These are phyloP conservation scores for Castanospermum australe DNA, from an alignment of 306 rosid genomes.

Conservation along the genomic window DNA sequence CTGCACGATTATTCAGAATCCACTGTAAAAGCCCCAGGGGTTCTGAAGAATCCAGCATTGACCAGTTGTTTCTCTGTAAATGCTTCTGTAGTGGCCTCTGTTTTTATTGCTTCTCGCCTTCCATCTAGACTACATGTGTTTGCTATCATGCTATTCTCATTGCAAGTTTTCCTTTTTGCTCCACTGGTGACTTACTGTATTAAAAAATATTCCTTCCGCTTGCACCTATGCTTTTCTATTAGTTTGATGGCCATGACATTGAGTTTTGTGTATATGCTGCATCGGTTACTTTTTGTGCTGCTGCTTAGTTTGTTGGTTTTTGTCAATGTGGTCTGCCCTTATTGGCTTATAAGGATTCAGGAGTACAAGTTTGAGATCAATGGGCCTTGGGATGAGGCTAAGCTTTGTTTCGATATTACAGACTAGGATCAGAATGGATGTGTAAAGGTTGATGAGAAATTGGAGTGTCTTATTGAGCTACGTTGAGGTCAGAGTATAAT, in stretches of 20 bases:
- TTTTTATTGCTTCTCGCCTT: conserved; percentile 82
- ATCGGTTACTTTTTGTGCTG: conserved; percentile 55
- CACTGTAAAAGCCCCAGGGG: conserved; percentile 65
- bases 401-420: conserved; percentile 87
- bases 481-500: background rate
- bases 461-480: background rate
- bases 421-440: conserved; percentile 45
- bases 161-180: conserved; percentile 89
- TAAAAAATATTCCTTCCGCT: conserved; percentile 63
- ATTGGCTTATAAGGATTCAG: conserved; percentile 86
- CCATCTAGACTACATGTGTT: conserved; percentile 86
- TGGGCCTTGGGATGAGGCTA: conserved; percentile 98
- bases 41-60: conserved; percentile 60
- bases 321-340: conserved; percentile 81
- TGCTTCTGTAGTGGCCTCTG: conserved; percentile 91
- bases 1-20: conserved; percentile 91
- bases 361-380: conserved; percentile 90
- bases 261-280: conserved; percentile 59
- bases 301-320: conserved; percentile 67
- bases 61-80: conserved; percentile 84
- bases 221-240: conserved; percentile 74
- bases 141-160: conserved; percentile 77
- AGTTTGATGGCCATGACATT: conserved; percentile 59
- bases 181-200: conserved; percentile 79
- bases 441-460: background rate